Evolutionary conservation across 1,139 yeast genomes (phyloP).

Genomic region (Hansenula lynferdii): DNA sequence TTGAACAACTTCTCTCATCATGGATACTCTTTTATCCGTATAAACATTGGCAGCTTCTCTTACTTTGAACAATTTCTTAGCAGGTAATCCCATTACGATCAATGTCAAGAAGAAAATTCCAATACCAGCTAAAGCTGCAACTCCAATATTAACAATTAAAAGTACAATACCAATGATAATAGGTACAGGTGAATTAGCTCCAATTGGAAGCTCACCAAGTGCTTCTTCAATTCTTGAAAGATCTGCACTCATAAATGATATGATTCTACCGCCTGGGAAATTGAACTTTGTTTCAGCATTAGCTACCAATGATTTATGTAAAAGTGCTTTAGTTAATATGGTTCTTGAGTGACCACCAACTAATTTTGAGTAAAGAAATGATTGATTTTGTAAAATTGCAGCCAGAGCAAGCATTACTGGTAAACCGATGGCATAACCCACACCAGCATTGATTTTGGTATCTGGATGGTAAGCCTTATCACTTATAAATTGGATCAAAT

Average conservation of each 20-base stretch:
- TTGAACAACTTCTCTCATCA: constrained; percentile 46
- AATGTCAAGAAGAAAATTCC: constrained; percentile 39
- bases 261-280: constrained; percentile 61
- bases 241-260: constrained; percentile 72
- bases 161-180: constrained; percentile 53
- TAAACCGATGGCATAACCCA: constrained; percentile 55
- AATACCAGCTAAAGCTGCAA: constrained; percentile 59
- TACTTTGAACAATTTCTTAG: constrained; percentile 32
- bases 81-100: constrained; percentile 23
- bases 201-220: constrained; percentile 55
- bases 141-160: constrained; percentile 63
- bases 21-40: constrained; percentile 45
- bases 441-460: constrained; percentile 37
- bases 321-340: constrained; percentile 55
- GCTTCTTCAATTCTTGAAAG: constrained; percentile 74
- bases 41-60: constrained; percentile 38
- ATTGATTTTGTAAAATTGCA: constrained; percentile 52
- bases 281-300: constrained; percentile 49
- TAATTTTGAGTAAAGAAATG: constrained; percentile 51
- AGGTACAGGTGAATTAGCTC: constrained; percentile 55
- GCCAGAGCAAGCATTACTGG: constrained; percentile 37
- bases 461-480: constrained; percentile 27
- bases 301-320: constrained; percentile 57
- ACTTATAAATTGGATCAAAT: constrained; percentile 37
- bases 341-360: constrained; percentile 65